These are phyloP conservation scores for Kodamaea plutei DNA, from an alignment of 1,139 yeast genomes.

Conservation along the genomic window DNA sequence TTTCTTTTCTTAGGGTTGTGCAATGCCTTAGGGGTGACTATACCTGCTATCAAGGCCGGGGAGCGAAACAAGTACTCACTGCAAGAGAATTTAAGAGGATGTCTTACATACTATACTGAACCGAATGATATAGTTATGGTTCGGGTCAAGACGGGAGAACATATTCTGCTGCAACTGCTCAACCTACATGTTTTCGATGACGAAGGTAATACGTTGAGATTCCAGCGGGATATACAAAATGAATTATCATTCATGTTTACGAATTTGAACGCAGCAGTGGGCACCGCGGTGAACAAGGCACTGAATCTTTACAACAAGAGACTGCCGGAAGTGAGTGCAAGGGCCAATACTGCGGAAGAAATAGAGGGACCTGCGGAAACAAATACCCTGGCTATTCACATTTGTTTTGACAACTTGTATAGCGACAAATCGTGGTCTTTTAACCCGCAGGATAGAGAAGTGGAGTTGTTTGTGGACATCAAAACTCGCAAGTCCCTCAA, in stretches of 20 bases:
- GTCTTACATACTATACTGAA: slow-evolving; percentile 38
- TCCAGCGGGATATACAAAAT: slow-evolving; percentile 25
- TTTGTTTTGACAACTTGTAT: slow-evolving; percentile 44
- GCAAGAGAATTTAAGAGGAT: slow-evolving; percentile 26
- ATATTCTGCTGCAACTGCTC: slow-evolving; percentile 30
- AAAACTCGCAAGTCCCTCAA: slow-evolving; percentile 31
- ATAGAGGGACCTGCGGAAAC: slow-evolving; percentile 4
- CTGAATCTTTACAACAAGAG: no score
- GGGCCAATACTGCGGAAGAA: slow-evolving; percentile 3
- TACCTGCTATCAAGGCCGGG: slow-evolving; percentile 21
- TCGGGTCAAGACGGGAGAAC: slow-evolving; percentile 28
- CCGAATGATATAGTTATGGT: slow-evolving; percentile 37
- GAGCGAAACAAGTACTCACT: slow-evolving; percentile 26
- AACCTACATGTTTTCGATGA: slow-evolving; percentile 38
- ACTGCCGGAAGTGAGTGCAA: slow-evolving; percentile 1
- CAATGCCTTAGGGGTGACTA: slow-evolving; percentile 19
- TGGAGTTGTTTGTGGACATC: slow-evolving; percentile 33
- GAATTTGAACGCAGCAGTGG: slow-evolving; percentile 28
- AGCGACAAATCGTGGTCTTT: slow-evolving; percentile 44
- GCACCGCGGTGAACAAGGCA: no score
- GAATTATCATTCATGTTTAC: slow-evolving; percentile 35
- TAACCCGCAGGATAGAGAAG: slow-evolving; percentile 28
- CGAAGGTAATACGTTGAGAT: slow-evolving; percentile 32
- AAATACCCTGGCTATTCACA: slow-evolving; percentile 25
- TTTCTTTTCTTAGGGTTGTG: slow-evolving; percentile 5